Percentiles rank a stretch among this genome's conserved stretches.
Conservation (phyloP, 768 basidiomycete species). For the Phlebiopsis flavidoalba region DNA sequence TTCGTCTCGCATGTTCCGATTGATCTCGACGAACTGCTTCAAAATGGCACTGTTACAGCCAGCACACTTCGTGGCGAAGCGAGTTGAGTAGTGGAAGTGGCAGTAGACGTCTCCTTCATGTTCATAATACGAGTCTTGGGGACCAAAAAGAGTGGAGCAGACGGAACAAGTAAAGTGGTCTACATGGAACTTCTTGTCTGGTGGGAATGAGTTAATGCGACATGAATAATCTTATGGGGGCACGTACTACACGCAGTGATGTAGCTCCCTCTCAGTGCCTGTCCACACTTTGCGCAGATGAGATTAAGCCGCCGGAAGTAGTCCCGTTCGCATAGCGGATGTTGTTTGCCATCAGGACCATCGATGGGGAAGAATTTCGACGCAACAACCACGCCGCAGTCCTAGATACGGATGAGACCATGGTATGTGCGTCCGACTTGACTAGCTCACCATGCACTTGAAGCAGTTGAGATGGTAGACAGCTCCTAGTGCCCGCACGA, state of each 20-base stretch:
- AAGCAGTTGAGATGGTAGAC: constrained; percentile 98
- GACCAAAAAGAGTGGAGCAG: constrained; percentile 93
- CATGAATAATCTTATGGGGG: constrained; percentile 2
- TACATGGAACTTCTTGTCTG: constrained; percentile 98
- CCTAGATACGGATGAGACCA: constrained; percentile 42
- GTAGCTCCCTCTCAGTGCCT: constrained; percentile 93
- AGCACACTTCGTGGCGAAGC: constrained; percentile 97
- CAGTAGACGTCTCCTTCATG: constrained; percentile 98
- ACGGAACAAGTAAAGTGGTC: constrained; percentile 99
- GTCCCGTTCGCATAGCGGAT: constrained; percentile 96
- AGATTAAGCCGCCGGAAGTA: constrained; percentile 95
- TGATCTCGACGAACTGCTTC: constrained; percentile 99
- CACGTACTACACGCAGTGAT: constrained; percentile 97
- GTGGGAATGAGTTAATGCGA: constrained; percentile 5
- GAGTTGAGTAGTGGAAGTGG: constrained; percentile 98
- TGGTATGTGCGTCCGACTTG: constrained; percentile 8
- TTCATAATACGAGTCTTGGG: constrained; percentile 98
- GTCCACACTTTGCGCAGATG: constrained; percentile 93
- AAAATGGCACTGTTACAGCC: constrained; percentile 96
- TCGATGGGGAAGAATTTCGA: constrained; percentile 99
- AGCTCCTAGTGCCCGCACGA: constrained; percentile 89
- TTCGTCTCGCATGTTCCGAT: constrained; percentile 95
- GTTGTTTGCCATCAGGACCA: constrained; percentile 80
- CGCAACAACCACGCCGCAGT: constrained; percentile 94
- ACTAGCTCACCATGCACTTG: constrained; percentile 79